Evolutionary conservation across 805 yeast species (phyloP).

Genomic region (Debaryomyces castellii): DNA sequence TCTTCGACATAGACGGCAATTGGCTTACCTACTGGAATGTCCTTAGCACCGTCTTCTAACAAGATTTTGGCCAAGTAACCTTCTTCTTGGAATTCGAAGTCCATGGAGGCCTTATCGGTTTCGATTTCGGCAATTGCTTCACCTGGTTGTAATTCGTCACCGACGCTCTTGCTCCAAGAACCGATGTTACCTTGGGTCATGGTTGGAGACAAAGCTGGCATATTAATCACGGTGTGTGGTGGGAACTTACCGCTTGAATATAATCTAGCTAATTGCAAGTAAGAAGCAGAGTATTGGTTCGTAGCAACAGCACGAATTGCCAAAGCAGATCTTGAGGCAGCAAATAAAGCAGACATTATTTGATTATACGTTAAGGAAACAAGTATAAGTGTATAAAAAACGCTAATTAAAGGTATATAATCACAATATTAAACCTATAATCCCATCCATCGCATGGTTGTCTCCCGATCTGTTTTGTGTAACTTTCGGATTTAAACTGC

Average conservation of each 20-base stretch:
- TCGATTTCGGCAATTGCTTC: slow-evolving; percentile 95
- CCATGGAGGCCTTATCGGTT: slow-evolving; percentile 98
- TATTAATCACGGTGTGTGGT: slow-evolving; percentile 81
- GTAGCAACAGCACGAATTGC: slow-evolving; percentile 18
- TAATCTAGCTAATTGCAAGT: slow-evolving; percentile 36
- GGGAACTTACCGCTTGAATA: slow-evolving; percentile 60
- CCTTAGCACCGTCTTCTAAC: slow-evolving; percentile 81
- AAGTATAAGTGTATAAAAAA: neutral
- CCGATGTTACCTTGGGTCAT: slow-evolving; percentile 96
- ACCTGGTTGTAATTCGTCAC: slow-evolving; percentile 88
- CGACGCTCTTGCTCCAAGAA: slow-evolving; percentile 84
- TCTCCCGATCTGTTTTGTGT: slow-evolving; percentile 22
- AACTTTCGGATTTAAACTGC: slow-evolving; percentile 20
- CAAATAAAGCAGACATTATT: slow-evolving; percentile 37
- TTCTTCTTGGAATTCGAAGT: slow-evolving; percentile 96
- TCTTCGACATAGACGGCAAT: slow-evolving; percentile 96
- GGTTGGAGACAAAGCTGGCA: slow-evolving; percentile 99
- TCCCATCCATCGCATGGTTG: slow-evolving; percentile 25
- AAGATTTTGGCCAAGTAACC: slow-evolving; percentile 87
- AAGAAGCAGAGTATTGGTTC: slow-evolving; percentile 15
- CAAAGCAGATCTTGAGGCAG: slow-evolving; percentile 31
- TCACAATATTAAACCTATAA: neutral
- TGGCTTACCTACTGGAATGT: slow-evolving; percentile 91
- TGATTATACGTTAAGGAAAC: slow-evolving; percentile 1
- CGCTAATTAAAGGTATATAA: neutral